Evolutionary conservation across 2,329 filamentous ascomycete species (phyloP), one percentile per base, ranked within the genome.

Genomic region (Aureobasidium namibiae): DNA sequence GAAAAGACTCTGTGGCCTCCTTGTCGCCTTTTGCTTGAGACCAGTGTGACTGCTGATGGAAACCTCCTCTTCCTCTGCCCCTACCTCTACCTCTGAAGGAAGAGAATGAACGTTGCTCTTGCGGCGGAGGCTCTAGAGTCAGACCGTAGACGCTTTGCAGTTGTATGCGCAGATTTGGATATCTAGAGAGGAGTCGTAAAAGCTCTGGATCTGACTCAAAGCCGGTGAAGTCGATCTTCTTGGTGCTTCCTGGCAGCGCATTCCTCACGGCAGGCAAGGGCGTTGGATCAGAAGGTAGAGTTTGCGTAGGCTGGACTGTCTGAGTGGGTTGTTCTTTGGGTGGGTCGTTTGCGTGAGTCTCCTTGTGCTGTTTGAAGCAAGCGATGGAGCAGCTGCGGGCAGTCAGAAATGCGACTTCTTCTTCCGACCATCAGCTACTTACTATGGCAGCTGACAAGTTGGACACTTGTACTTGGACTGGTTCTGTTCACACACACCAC

Each of bases 401-500:
- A 14, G 34, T 52, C 48, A 52, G 48, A 13, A 39, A n/a, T 39
- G 48, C 48, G 48, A 38, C 48, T 26, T 26, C 13, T n/a, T 14
- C 33, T 39, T 2, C 26, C 16, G 9, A 13, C 7, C 9, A 39
- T n/a, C 21, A 26, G 3, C 9, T 31, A 64, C 70, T 23, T 67
- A 78, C 76, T 78, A 79, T 67, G 72, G 74, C 33, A 76, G 62
- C 61, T 72, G 67, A 64, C 77, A 79, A 21, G 72, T 71, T n/a
- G 76, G 75, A 64, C 77, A 79, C 68, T 76, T 78, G 72, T 79
- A 79, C 66, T 78, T 79, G 49, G 74, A 75, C n/a, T 72, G 70
- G 48, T 69, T 66, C 23, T 67, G 66, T 41, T 72, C 65, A 67
- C 77, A 79, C n/a, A 79, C 69, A 44, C 72, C 73, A 61, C 77